A percentile compares a stretch with the other conserved stretches of the same genome.
phyloP scores from a whole-genome alignment of 1,139 yeast species.

The Diutina siamensis region DNA sequence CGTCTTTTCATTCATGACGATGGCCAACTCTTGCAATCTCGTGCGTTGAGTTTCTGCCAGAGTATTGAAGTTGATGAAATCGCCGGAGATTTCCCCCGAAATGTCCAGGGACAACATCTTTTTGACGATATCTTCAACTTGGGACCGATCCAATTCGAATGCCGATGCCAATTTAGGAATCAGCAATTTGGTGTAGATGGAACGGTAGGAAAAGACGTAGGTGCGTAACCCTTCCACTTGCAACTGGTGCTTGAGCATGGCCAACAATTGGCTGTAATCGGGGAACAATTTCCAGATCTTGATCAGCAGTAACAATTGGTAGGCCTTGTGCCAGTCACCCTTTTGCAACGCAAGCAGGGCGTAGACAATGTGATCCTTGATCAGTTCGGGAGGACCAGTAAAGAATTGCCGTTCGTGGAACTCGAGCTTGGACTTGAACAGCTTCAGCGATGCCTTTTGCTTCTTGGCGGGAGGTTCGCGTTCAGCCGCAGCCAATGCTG shows the following conservation, averaged over 20 bases:
- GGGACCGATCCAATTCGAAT: slow-evolving; percentile 50
- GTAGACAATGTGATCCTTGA: slow-evolving; percentile 86
- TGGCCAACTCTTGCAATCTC: slow-evolving; percentile 80
- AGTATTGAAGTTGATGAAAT: slow-evolving; percentile 43
- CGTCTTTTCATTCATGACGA: slow-evolving; percentile 80
- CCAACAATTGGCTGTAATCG: slow-evolving; percentile 52
- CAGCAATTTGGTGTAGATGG: slow-evolving; percentile 69
- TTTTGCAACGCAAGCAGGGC: slow-evolving; percentile 83
- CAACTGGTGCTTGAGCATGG: slow-evolving; percentile 63
- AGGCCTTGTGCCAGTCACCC: slow-evolving; percentile 83
- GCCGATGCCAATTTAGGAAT: slow-evolving; percentile 49
- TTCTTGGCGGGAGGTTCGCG: slow-evolving; percentile 28
- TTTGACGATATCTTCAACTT: slow-evolving; percentile 52
- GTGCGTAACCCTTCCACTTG: slow-evolving; percentile 89
- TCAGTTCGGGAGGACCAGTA: slow-evolving; percentile 97
- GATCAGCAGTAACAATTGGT: slow-evolving; percentile 59
- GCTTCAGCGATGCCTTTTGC: slow-evolving; percentile 55
- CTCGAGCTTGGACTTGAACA: slow-evolving; percentile 86
- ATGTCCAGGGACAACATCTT: slow-evolving; percentile 47
- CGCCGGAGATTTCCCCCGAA: slow-evolving; percentile 33
- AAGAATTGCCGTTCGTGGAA: slow-evolving; percentile 90
- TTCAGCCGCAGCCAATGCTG: slow-evolving; percentile 46
- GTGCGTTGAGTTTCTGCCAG: slow-evolving; percentile 71
- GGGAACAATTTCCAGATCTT: slow-evolving; percentile 86
- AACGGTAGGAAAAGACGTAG: slow-evolving; percentile 73